Conservation (phyloP, 148 eudicot species). For the Heliosperma pusillum region DNA sequence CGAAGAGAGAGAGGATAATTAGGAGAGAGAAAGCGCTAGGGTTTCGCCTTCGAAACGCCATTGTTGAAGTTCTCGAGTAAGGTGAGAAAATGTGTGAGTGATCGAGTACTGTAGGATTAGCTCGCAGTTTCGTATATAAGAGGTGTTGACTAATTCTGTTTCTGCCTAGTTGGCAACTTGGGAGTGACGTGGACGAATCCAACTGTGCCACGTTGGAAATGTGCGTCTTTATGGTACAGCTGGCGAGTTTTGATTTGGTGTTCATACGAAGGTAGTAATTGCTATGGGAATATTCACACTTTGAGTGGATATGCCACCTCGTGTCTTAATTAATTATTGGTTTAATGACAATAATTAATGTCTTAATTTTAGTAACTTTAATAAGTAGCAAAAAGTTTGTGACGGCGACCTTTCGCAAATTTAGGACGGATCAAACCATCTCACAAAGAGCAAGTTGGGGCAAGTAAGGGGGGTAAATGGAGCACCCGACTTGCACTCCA, state of each 20-base stretch:
- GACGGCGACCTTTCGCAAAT: no score
- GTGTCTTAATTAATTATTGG: no score
- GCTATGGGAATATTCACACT: not conserved
- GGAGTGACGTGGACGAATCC: constrained; percentile 32
- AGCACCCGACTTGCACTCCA: no score
- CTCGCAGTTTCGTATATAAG: not conserved
- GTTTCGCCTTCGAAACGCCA: constrained; percentile 54
- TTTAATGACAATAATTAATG: no score
- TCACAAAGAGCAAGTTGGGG: no score
- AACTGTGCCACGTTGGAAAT: constrained; percentile 8
- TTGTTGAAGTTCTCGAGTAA: constrained; percentile 28
- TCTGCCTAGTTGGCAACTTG: constrained; percentile 4
- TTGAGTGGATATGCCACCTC: no score
- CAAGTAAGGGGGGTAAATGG: no score
- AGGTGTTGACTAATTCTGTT: not conserved
- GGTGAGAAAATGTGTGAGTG: not conserved
- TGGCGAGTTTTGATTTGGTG: constrained; percentile 36
- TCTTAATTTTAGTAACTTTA: no score
- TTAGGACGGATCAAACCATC: no score
- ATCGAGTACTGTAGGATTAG: constrained; percentile 15
- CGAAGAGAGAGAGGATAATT: constrained; percentile 46
- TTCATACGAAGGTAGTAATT: constrained; percentile 5
- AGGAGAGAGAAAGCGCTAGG: constrained; percentile 60
- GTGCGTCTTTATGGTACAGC: constrained; percentile 44
- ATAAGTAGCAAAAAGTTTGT: no score